These are phyloP conservation scores for Aegilops sharonensis DNA, from an alignment of 176 grass and related monocot species.

Conservation along the genomic window DNA sequence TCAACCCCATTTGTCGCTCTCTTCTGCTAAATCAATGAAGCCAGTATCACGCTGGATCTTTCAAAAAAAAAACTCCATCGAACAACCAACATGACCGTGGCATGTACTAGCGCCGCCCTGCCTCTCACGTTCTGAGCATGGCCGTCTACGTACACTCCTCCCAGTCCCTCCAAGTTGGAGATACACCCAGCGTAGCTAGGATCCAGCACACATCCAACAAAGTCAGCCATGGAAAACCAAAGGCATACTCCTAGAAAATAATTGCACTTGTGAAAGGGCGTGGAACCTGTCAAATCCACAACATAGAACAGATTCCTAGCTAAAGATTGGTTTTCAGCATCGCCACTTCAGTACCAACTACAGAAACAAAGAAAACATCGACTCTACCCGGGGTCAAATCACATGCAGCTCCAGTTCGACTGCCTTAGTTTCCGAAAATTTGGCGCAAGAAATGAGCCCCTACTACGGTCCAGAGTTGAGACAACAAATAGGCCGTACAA, in stretches of 20 bases:
- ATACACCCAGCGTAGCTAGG: not conserved
- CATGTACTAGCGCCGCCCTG: not conserved
- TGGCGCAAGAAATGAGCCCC: not conserved
- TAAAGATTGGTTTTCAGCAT: not conserved
- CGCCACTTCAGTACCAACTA: not conserved
- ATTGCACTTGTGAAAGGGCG: not conserved
- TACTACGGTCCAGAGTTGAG: not conserved
- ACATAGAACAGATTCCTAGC: not conserved
- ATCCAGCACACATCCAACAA: not conserved
- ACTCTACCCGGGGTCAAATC: not conserved
- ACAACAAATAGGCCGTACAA: not conserved
- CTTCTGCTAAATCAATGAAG: too few species aligned
- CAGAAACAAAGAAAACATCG: not conserved
- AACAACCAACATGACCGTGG: not conserved
- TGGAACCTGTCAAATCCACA: not conserved
- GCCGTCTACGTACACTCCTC: too few species aligned
- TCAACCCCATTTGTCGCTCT: too few species aligned
- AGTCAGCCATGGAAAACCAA: not conserved
- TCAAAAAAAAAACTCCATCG: too few species aligned
- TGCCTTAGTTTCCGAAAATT: not conserved
- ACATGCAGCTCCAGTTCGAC: constrained; percentile 1
- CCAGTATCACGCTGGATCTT: too few species aligned
- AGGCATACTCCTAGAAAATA: not conserved
- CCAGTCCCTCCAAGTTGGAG: not conserved
- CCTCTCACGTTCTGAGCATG: not conserved